A percentile compares a stretch with the other conserved stretches of the same genome.
Conservation (phyloP, 2,329 filamentous ascomycete species). For the Truncatella angustata region DNA sequence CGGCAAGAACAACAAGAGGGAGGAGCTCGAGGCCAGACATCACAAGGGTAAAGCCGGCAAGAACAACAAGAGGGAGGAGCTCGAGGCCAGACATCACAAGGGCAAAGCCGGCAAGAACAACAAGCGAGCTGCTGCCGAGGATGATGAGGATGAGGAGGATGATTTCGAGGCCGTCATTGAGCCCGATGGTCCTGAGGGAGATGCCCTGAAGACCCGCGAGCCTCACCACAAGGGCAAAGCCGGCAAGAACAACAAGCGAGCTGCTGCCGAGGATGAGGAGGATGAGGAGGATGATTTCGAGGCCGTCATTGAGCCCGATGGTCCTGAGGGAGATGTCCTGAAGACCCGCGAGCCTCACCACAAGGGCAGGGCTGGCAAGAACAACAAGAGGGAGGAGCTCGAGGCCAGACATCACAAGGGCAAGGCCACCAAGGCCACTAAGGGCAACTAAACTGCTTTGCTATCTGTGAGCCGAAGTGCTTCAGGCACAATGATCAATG, state of each 20-base stretch:
- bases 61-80: conserved; percentile 7
- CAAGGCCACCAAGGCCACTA: conserved; percentile 14
- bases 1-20: conserved; percentile 1
- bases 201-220: no score
- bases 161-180: no score
- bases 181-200: conserved; percentile 6
- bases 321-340: not conserved
- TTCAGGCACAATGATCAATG: no score
- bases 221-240: no score
- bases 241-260: conserved; percentile 9
- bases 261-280: conserved; percentile 8
- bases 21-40: conserved; percentile 12
- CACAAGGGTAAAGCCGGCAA: conserved; percentile 18
- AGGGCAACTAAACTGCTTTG: no score
- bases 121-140: not conserved
- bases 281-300: conserved; percentile 8
- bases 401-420: conserved; percentile 17
- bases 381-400: conserved; percentile 5
- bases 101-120: conserved; percentile 20
- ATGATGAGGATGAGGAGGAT: no score
- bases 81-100: conserved; percentile 15
- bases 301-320: conserved; percentile 11
- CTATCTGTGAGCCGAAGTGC: no score
- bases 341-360: conserved; percentile 14
- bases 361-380: conserved; percentile 6